Conservation (phyloP, 257 asterid genomes). For the Przewalskia tangutica region DNA sequence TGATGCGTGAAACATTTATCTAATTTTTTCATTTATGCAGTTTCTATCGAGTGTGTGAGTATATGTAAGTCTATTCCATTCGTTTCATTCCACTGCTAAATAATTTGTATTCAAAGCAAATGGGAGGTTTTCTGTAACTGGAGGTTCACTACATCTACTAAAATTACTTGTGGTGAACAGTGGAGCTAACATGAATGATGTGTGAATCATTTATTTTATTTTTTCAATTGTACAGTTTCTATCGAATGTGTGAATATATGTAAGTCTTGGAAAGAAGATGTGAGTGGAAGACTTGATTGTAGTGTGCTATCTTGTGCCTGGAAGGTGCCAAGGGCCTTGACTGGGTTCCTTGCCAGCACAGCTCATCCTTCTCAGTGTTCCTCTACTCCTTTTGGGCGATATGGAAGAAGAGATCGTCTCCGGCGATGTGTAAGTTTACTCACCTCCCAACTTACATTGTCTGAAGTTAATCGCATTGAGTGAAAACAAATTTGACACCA, state of each 20-base stretch:
- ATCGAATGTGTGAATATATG: slow-evolving; percentile 65
- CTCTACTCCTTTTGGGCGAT: slow-evolving; percentile 18
- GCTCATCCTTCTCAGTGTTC: slow-evolving; percentile 44
- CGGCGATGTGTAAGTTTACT: slow-evolving; percentile 45
- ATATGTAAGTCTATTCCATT: slow-evolving; percentile 29
- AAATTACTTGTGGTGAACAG: not conserved
- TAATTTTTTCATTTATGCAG: slow-evolving; percentile 25
- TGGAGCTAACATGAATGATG: not conserved
- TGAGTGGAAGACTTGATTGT: slow-evolving; percentile 59
- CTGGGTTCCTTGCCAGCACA: slow-evolving; percentile 84
- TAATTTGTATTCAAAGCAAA: too few species aligned
- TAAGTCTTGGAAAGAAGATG: slow-evolving; percentile 67
- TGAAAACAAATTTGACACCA: not conserved
- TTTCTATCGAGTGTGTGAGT: slow-evolving; percentile 67
- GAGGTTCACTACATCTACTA: not conserved
- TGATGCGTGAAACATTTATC: not conserved
- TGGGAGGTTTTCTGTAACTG: not conserved
- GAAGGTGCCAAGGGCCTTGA: slow-evolving; percentile 70
- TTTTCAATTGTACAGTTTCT: slow-evolving; percentile 40
- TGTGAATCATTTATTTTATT: not conserved
- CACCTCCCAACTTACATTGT: not conserved
- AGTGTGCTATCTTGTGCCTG: slow-evolving; percentile 66
- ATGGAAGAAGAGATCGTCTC: slow-evolving; percentile 28
- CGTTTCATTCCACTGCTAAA: too few species aligned
- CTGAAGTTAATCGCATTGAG: not conserved